A percentile compares a stretch with the other conserved stretches of the same genome.
These are phyloP conservation scores for Carex parvula DNA, from an alignment of 176 grass and related monocot species.

Conservation along the genomic window DNA sequence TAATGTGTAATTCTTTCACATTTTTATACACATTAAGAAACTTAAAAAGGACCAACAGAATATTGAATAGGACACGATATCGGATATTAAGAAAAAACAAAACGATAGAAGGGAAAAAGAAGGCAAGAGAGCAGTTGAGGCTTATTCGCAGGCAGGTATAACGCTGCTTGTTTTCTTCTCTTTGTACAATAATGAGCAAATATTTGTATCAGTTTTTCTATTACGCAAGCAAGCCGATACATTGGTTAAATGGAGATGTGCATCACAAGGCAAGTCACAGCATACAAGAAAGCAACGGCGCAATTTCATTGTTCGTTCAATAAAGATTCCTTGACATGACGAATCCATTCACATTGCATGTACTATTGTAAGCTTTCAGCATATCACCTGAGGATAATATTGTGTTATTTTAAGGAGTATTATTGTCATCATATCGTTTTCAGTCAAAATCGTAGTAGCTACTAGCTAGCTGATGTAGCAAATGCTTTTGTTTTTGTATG, in stretches of 20 bases:
- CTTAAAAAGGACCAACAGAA: not conserved
- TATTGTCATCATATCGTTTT: not conserved
- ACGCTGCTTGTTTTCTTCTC: not conserved
- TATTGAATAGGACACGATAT: not conserved
- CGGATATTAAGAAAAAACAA: not conserved
- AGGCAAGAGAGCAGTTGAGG: slow-evolving; percentile 11
- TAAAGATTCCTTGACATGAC: not conserved
- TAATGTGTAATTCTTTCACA: not conserved
- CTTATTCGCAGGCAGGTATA: not conserved
- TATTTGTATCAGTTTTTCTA: not conserved
- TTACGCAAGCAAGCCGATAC: not conserved
- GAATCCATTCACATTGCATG: slow-evolving; percentile 7
- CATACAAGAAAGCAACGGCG: not conserved
- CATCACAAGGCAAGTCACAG: not conserved
- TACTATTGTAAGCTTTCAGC: not conserved
- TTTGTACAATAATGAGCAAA: not conserved
- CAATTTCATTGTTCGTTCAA: not conserved
- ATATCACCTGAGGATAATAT: not conserved
- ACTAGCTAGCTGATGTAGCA: not conserved
- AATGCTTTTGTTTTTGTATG: not conserved
- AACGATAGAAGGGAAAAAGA: not conserved
- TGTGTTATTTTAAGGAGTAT: not conserved
- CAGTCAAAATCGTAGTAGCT: not conserved
- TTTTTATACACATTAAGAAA: not conserved
- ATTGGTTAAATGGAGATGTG: not conserved